Evolutionary conservation across 768 basidiomycete species (phyloP).

Genomic region (Kwoniella sp.): DNA sequence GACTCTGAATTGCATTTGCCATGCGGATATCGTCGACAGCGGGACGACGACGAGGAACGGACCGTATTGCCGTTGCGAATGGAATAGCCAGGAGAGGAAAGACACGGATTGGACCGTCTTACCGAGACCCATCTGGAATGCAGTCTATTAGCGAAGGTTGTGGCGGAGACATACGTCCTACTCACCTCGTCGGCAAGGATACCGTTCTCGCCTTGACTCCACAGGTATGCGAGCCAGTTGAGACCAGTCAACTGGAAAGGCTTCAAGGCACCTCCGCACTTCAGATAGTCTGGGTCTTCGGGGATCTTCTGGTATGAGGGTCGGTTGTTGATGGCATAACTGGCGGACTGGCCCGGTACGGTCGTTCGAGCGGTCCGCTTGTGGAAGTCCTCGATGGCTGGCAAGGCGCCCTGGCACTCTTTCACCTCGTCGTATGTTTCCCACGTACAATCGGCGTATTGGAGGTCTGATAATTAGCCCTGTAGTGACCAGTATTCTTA

Average conservation of each 20-base stretch:
- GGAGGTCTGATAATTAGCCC: conserved; percentile 60
- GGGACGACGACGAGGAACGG: conserved; percentile 98
- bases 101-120: conserved; percentile 96
- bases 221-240: conserved; percentile 97
- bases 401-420: conserved; percentile 65
- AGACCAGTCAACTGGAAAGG: conserved; percentile 98
- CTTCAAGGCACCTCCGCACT: conserved; percentile 82
- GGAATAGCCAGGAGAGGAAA: conserved; percentile 92
- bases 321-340: conserved; percentile 68
- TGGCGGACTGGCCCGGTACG: conserved; percentile 80
- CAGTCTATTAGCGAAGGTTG: background rate
- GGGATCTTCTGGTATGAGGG: conserved; percentile 80
- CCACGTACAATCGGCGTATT: conserved; percentile 96
- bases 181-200: conserved; percentile 86
- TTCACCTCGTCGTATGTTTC: conserved; percentile 75
- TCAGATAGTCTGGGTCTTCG: conserved; percentile 85
- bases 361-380: conserved; percentile 73
- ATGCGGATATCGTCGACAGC: conserved; percentile 94
- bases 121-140: conserved; percentile 83
- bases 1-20: conserved; percentile 89
- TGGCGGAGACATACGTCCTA: background rate
- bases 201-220: conserved; percentile 92
- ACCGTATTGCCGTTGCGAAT: conserved; percentile 87
- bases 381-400: conserved; percentile 77
- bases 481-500: background rate